A percentile compares a stretch with the other conserved stretches of the same genome.
These are phyloP conservation scores for Mortierella sp. DNA, from an alignment of 371 early-diverging fungal genomes.

Conservation along the genomic window DNA sequence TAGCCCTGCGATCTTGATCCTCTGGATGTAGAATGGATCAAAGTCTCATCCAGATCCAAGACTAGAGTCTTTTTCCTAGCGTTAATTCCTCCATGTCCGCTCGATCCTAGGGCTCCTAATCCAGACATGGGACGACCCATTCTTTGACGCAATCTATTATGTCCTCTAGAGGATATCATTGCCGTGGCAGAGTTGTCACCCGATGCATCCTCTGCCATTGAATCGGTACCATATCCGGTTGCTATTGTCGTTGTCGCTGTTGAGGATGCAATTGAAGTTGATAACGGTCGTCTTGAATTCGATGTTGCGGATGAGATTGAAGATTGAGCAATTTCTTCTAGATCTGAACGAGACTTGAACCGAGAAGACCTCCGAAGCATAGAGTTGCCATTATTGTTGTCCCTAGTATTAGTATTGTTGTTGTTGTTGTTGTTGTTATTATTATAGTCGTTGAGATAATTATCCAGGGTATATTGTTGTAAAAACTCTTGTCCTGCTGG, in stretches of 20 bases:
- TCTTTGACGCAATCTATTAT: conserved; percentile 32
- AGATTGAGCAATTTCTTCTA: conserved; percentile 52
- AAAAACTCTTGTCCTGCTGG: conserved; percentile 47
- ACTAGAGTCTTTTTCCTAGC: conserved; percentile 85
- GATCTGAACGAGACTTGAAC: conserved; percentile 53
- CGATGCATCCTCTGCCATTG: conserved; percentile 51
- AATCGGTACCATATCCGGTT: conserved; percentile 47
- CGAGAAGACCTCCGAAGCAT: conserved; percentile 45
- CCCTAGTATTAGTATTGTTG: too few relatives aligned
- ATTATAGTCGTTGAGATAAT: conserved; percentile 26
- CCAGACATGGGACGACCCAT: conserved; percentile 46
- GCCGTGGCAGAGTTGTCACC: conserved; percentile 29
- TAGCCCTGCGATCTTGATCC: conserved; percentile 76
- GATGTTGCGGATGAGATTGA: conserved; percentile 11
- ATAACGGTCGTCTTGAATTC: background rate
- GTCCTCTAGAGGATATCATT: background rate
- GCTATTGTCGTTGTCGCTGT: background rate
- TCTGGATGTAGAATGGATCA: conserved; percentile 93
- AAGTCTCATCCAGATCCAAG: conserved; percentile 97
- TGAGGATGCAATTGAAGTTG: background rate
- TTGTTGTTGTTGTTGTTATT: conserved; percentile 9
- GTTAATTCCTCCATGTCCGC: conserved; percentile 24
- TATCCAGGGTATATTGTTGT: conserved; percentile 50
- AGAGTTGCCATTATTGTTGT: conserved; percentile 25
- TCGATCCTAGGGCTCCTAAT: conserved; percentile 13